phyloP scores from a whole-genome alignment of 1,284 basidiomycete genomes.

The Microbotryum violaceum region DNA sequence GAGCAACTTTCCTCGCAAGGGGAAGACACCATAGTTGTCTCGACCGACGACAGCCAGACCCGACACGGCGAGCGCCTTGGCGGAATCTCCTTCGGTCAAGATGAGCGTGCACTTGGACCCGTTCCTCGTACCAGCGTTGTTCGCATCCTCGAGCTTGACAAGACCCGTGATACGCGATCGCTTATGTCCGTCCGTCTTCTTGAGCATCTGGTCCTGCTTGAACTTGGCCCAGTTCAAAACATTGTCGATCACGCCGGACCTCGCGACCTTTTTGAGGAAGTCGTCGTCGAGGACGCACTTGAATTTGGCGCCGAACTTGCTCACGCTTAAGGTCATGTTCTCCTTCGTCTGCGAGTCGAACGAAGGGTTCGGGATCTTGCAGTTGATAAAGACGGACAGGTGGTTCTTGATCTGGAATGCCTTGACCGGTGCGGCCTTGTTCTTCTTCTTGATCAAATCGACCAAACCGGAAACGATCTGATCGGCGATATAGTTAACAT shows the following conservation, averaged over 20 bases:
- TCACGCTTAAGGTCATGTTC: slow-evolving; percentile 75
- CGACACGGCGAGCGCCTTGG: slow-evolving; percentile 91
- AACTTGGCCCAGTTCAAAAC: slow-evolving; percentile 93
- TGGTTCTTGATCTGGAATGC: slow-evolving; percentile 91
- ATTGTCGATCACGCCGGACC: slow-evolving; percentile 85
- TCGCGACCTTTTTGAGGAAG: slow-evolving; percentile 91
- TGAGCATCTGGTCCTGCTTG: slow-evolving; percentile 91
- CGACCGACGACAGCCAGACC: slow-evolving; percentile 91
- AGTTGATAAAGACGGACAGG: slow-evolving; percentile 98
- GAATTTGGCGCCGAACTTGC: slow-evolving; percentile 83
- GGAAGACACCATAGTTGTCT: slow-evolving; percentile 96
- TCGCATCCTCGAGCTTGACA: slow-evolving; percentile 91
- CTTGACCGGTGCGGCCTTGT: slow-evolving; percentile 78
- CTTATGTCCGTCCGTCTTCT: slow-evolving; percentile 94
- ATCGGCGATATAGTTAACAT: slow-evolving; percentile 79
- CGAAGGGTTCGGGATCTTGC: slow-evolving; percentile 92
- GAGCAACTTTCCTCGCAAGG: slow-evolving; percentile 89
- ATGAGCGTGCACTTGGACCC: slow-evolving; percentile 87
- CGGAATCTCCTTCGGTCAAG: slow-evolving; percentile 98
- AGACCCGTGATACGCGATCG: slow-evolving; percentile 82
- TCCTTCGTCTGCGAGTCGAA: slow-evolving; percentile 99
- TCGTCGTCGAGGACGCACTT: slow-evolving; percentile 69
- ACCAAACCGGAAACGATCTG: slow-evolving; percentile 73
- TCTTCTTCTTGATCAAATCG: slow-evolving; percentile 84
- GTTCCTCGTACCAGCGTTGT: slow-evolving; percentile 84